These are phyloP conservation scores for Simmondsia chinensis DNA, from an alignment of 148 eudicot genomes.

Conservation along the genomic window DNA sequence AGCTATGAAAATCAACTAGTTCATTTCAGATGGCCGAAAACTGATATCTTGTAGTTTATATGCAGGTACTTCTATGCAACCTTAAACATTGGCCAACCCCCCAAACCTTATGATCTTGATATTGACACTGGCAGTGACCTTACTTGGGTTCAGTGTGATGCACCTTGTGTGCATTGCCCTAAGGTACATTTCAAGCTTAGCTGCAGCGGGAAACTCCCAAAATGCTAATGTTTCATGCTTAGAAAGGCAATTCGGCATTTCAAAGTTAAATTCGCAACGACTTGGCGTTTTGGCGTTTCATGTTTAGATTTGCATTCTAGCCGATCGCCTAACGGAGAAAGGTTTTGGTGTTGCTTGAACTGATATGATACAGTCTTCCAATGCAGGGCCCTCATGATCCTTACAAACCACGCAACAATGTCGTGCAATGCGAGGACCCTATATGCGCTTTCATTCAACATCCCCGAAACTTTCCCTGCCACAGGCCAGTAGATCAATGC, in stretches of 20 bases:
- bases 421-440: slow-evolving; percentile 50
- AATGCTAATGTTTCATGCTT: too few relatives aligned
- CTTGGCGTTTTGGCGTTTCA: too few relatives aligned
- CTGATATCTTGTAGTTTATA: not conserved
- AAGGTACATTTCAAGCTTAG: slow-evolving; percentile 48
- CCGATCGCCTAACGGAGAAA: not conserved
- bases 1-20: too few relatives aligned
- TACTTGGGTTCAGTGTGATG: slow-evolving; percentile 93
- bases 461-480: slow-evolving; percentile 36
- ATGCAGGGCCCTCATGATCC: slow-evolving; percentile 76
- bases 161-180: slow-evolving; percentile 66
- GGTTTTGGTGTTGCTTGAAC: not conserved
- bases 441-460: slow-evolving; percentile 48
- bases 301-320: too few relatives aligned
- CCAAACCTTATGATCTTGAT: slow-evolving; percentile 61
- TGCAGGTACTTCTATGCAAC: slow-evolving; percentile 66
- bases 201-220: too few relatives aligned
- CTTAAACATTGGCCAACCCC: slow-evolving; percentile 50
- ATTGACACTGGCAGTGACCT: slow-evolving; percentile 93
- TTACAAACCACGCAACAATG: slow-evolving; percentile 63
- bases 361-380: not conserved
- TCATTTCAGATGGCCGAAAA: too few relatives aligned
- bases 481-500: slow-evolving; percentile 58
- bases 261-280: too few relatives aligned
- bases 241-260: too few relatives aligned